Evolutionary conservation across 1,284 basidiomycete species (phyloP).

Genomic region (Cryptococcus sp.): DNA sequence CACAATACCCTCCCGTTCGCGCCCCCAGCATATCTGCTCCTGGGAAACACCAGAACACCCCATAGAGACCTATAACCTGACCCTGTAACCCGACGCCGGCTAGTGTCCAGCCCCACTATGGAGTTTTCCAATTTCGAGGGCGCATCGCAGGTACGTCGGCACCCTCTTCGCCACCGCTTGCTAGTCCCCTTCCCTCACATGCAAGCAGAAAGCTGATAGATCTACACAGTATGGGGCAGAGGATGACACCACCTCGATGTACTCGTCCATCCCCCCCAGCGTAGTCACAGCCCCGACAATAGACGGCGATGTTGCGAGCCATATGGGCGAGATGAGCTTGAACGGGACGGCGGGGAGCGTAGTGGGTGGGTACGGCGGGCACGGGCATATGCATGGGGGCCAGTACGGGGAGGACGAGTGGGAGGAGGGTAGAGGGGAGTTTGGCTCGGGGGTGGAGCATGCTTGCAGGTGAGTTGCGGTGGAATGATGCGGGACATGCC

Average conservation of each 20-base stretch:
- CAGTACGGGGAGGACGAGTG: constrained; percentile 49
- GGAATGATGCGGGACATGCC: not conserved
- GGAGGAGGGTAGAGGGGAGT: constrained; percentile 82
- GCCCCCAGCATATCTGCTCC: too few species aligned
- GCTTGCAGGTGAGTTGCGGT: constrained; percentile 76
- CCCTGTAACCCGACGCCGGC: too few species aligned
- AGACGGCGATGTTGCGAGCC: constrained; percentile 13
- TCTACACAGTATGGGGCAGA: constrained; percentile 60
- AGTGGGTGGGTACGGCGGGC: not conserved
- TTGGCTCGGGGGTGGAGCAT: constrained; percentile 80
- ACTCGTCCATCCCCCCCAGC: constrained; percentile 41
- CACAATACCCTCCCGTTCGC: too few species aligned
- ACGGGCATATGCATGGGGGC: not conserved
- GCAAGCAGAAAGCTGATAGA: constrained; percentile 61
- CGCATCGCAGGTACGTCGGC: constrained; percentile 43
- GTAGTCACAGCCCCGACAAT: constrained; percentile 14
- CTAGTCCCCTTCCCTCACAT: not conserved
- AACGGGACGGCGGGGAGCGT: not conserved
- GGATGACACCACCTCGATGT: constrained; percentile 70
- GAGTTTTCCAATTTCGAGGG: constrained; percentile 76
- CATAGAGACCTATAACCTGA: too few species aligned
- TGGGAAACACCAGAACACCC: too few species aligned
- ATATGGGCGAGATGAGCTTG: constrained; percentile 14
- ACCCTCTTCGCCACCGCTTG: not conserved
- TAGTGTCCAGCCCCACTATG: constrained; percentile 1